Conservation (phyloP, 2,329 filamentous ascomycete species). For the Diaporthe vaccinii region DNA sequence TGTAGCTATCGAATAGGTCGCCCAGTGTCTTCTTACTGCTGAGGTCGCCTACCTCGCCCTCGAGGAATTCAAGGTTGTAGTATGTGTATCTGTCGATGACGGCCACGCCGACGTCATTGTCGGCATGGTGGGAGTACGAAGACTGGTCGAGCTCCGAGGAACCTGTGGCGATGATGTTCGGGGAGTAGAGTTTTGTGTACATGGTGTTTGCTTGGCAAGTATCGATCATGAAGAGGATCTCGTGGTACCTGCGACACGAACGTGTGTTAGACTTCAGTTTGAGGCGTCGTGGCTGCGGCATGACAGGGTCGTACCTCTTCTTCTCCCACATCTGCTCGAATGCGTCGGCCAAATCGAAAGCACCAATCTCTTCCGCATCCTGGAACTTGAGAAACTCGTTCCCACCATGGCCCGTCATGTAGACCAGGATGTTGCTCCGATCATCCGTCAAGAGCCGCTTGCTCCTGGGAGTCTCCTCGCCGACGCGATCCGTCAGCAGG, state of each 20-base stretch:
- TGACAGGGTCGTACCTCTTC: constrained; percentile 74
- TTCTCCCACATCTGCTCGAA: constrained; percentile 99
- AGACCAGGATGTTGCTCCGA: constrained; percentile 95
- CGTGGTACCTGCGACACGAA: constrained; percentile 80
- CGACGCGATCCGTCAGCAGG: constrained; percentile 92
- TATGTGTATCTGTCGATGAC: constrained; percentile 99
- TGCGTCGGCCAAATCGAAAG: constrained; percentile 94
- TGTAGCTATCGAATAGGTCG: constrained; percentile 96
- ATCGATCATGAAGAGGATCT: constrained; percentile 99
- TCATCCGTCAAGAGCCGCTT: constrained; percentile 96
- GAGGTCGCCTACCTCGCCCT: constrained; percentile 88
- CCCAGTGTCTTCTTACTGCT: constrained; percentile 91
- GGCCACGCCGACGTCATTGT: constrained; percentile 97
- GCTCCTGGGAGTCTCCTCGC: constrained; percentile 93
- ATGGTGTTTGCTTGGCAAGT: constrained; percentile 99
- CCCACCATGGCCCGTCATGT: constrained; percentile 98
- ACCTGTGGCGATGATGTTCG: constrained; percentile 98
- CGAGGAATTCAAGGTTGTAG: constrained; percentile 97
- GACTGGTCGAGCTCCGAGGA: constrained; percentile 96
- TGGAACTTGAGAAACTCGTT: constrained; percentile 99
- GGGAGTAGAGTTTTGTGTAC: constrained; percentile 98
- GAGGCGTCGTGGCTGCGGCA: not conserved
- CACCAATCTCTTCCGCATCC: constrained; percentile 96
- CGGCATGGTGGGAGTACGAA: constrained; percentile 96
- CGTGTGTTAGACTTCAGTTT: constrained; percentile 15